A percentile compares a stretch with the other conserved stretches of the same genome.
phyloP scores from a whole-genome alignment of 2,329 filamentous ascomycete genomes.

The Furcasterigmium furcatum region DNA sequence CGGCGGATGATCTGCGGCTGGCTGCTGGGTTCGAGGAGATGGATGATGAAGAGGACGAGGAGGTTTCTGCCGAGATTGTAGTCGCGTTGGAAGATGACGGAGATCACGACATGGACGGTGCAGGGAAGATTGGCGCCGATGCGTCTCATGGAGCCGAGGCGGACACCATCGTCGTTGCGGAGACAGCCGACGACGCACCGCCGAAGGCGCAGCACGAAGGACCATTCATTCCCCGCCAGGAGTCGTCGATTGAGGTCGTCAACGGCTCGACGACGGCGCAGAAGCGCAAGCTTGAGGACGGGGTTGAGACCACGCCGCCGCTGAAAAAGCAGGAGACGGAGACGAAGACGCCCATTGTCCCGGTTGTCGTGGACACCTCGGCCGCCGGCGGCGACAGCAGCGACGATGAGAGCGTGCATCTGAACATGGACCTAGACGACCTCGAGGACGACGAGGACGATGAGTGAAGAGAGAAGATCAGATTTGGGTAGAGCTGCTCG shows the following conservation, averaged over 20 bases:
- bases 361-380: slow-evolving; percentile 10
- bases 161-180: slow-evolving; percentile 5
- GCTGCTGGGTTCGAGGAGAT: slow-evolving; percentile 27
- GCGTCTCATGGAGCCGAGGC: background rate
- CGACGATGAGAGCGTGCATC: slow-evolving; percentile 52
- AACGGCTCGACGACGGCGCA: slow-evolving; percentile 18
- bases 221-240: slow-evolving; percentile 26
- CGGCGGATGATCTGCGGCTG: slow-evolving; percentile 5
- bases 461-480: slow-evolving; percentile 13
- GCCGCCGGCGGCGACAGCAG: slow-evolving; percentile 38
- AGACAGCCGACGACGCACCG: slow-evolving; percentile 9
- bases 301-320: slow-evolving; percentile 18
- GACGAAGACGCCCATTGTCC: slow-evolving; percentile 2
- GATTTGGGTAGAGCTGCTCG: too few relatives aligned
- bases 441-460: slow-evolving; percentile 35
- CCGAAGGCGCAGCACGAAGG: slow-evolving; percentile 18
- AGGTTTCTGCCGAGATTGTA: slow-evolving; percentile 23
- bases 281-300: slow-evolving; percentile 37
- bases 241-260: slow-evolving; percentile 10
- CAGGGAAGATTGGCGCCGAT: slow-evolving; percentile 16
- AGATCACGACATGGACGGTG: slow-evolving; percentile 30
- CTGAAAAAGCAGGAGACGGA: slow-evolving; percentile 14
- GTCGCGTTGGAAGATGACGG: slow-evolving; percentile 18
- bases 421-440: slow-evolving; percentile 58
- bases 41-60: slow-evolving; percentile 42